Evolutionary conservation across 1,284 basidiomycete species (phyloP), one percentile per base, ranked within the genome.

Genomic region (Wolfiporia cocos): DNA sequence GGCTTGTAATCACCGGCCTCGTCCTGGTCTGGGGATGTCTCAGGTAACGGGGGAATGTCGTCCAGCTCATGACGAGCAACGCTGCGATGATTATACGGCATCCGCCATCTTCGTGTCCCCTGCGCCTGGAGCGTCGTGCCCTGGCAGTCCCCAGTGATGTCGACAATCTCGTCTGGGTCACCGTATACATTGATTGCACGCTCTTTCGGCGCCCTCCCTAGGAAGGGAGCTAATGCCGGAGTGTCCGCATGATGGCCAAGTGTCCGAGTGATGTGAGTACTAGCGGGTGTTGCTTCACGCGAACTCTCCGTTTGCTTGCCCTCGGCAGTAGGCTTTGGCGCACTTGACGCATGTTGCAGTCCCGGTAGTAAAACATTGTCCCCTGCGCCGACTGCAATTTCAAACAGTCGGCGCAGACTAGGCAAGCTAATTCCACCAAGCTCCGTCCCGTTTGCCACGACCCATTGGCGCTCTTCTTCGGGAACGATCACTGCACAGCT

Each of bases 161-260:
- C 67, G 18, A 80, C 63, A 10, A 62, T 58, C n/a, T 63, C 60
- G 41, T 73, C 69, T 28, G 63, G 53, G 41, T 74, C 64, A 31
- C 71, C 66, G 51, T 70, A 69, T 10, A 72, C 68, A 42, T 71
- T 70, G 47, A 88, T 81, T 32, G 67, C 63, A 33, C 81, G 73
- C 42, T 74, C 70, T 48, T 69, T 71, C 0, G 72, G 68, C 20
- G 68, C 64, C 51, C 77, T 76, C 4, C 84, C 83, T 4, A 88
- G 67, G 54, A 85, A 85, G 2, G 70, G 73, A 3, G 86, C 86
- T 26, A 88, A 69, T 3, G 81, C 78, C 19, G 83, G 79, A 2
- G 81, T 78, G 47, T 87, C 81, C 33, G 70, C 71, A 47, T 87
- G 84, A 42, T 78, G 63, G 15, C 85, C 86, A 23, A 88, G 69